Evolutionary conservation across 1,284 basidiomycete genomes (phyloP).

Genomic region (Trametes versicolor): DNA sequence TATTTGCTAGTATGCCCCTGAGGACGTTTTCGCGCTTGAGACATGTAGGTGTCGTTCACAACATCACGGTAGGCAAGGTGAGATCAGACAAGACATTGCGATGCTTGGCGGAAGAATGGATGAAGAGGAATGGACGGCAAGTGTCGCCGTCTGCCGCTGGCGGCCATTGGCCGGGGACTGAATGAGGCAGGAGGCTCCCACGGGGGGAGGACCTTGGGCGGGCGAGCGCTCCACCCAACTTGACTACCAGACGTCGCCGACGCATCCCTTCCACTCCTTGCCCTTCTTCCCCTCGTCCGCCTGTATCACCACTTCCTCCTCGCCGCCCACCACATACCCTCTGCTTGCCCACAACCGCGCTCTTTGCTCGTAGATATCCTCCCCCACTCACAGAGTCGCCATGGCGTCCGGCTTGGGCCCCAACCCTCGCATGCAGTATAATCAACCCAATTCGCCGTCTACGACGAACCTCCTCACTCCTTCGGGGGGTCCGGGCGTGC

Average conservation of each 20-base stretch:
- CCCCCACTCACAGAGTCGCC: slow-evolving; percentile 19
- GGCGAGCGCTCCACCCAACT: slow-evolving; percentile 1
- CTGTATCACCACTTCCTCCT: slow-evolving; percentile 15
- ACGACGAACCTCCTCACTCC: slow-evolving; percentile 62
- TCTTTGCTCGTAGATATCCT: slow-evolving; percentile 8
- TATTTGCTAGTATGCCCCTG: background rate
- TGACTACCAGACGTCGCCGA: slow-evolving; percentile 15
- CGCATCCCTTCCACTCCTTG: slow-evolving; percentile 32
- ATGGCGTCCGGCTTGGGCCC: slow-evolving; percentile 40
- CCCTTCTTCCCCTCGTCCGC: slow-evolving; percentile 20
- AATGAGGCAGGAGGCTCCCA: slow-evolving; percentile 22
- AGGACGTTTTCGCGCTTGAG: background rate
- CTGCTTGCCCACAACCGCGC: slow-evolving; percentile 12
- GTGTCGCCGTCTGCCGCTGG: slow-evolving; percentile 6
- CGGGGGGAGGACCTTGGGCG: background rate
- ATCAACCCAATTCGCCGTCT: slow-evolving; percentile 52
- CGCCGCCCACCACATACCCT: slow-evolving; percentile 20
- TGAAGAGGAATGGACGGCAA: background rate
- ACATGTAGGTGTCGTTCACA: background rate
- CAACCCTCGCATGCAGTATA: slow-evolving; percentile 38
- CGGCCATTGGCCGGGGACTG: slow-evolving; percentile 24
- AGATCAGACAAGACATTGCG: background rate
- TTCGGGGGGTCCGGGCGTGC: slow-evolving; percentile 44
- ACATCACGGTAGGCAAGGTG: background rate
- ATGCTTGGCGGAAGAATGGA: background rate